Base-by-base conservation (phyloP, 169 alveolate genomes). In the Plasmodium chabaudi region DNA sequence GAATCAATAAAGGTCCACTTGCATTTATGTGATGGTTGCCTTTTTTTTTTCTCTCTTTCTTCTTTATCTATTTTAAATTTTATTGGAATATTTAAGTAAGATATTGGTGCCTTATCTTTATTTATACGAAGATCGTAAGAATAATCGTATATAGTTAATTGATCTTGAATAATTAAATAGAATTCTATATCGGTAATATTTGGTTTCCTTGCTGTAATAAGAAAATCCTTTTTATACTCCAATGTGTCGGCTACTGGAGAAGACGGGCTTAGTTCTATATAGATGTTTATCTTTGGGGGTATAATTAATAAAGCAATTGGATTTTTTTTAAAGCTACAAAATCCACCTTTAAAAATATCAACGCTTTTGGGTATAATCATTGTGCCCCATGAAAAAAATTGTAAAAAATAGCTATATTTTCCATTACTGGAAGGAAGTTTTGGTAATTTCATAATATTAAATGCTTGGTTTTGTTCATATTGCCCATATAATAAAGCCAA, bases 401-500 rank as follows among this genome's bases (percentile, higher is more conserved):
- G 95, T 46, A 90, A 84, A 79, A 69, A 93, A 59, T 77, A 93
- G 63, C 88, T 93, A 92, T 93, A 93, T 68, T 88, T 87, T 4
- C 93, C 93, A 7, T 89, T 56, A 9, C 92, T 86, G 9, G 69
- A 9, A 13, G 73, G 72, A 42, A 89, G 56, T 56, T 64, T 77
- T 23, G 95, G 95, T 34, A 93, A 88, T 19, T 51, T 70, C 88
- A 75, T 75, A 15, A 63, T 63, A 15, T 19, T 46, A 5, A 44
- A 75, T 61, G 47, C 88, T 75, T 75, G 88, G 34, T 75, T 65
- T 63, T 75, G 88, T 42, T 65, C 88, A 63, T 75, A 75, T 17
- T 47, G 60, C n/a, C 95, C 95, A 82, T 93, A 93, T 51, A 91
- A 87, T 39, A 87, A 70, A n/a, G 92, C 95, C 72, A 88, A 69